Conservation (phyloP, 805 yeast species). For the Kodamaea kakaduensis region DNA sequence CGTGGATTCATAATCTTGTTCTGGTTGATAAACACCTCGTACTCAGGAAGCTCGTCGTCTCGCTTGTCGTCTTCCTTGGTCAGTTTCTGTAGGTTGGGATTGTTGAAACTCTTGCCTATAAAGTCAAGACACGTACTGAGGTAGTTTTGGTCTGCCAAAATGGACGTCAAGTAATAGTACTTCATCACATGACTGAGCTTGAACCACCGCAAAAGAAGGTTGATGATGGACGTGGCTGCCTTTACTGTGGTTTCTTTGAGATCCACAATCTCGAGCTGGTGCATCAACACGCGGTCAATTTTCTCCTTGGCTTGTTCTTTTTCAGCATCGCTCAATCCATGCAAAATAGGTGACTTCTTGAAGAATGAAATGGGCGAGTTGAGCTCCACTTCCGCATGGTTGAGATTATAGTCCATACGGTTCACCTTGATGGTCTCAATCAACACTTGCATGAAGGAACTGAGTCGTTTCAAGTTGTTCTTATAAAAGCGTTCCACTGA, state of each 20-base stretch:
- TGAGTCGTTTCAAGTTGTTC: conserved; percentile 49
- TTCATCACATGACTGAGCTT: conserved; percentile 74
- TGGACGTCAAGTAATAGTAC: conserved; percentile 65
- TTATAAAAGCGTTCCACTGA: conserved; percentile 61
- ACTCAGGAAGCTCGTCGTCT: conserved; percentile 19
- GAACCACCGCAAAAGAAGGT: conserved; percentile 67
- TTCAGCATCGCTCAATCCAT: conserved; percentile 2
- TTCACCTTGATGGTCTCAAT: conserved; percentile 60
- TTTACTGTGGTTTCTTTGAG: conserved; percentile 63
- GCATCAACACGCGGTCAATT: conserved; percentile 26
- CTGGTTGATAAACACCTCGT: conserved; percentile 33
- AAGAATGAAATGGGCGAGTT: conserved; percentile 30
- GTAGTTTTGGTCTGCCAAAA: conserved; percentile 71
- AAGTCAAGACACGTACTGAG: conserved; percentile 32
- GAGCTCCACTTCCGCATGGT: conserved; percentile 34
- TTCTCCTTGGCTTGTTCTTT: conserved; percentile 15
- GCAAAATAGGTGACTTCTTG: conserved; percentile 7
- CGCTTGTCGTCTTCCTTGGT: conserved; percentile 10
- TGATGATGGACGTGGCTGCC: conserved; percentile 51
- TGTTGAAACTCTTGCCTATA: conserved; percentile 33
- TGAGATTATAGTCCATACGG: conserved; percentile 33
- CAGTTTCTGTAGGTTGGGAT: conserved; percentile 28
- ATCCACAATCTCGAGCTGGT: conserved; percentile 51
- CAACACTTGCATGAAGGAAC: conserved; percentile 61
- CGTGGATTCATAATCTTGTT: conserved; percentile 39